A percentile compares a stretch with the other conserved stretches of the same genome.
These are phyloP conservation scores for Ceratobasidium sp. DNA, from an alignment of 1,284 basidiomycete species.

Conservation along the genomic window DNA sequence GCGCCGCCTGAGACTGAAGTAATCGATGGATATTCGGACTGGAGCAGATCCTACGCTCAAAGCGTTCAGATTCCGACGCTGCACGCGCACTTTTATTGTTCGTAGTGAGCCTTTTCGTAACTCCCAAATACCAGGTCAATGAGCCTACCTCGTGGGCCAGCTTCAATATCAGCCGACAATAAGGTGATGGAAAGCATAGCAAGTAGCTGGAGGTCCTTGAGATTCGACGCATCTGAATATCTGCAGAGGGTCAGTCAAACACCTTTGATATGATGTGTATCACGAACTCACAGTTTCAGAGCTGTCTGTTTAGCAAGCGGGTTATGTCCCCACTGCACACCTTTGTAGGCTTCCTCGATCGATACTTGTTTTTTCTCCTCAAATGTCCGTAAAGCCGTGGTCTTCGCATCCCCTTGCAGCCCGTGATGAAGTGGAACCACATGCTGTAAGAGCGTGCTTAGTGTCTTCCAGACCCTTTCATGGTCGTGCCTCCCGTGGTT, in stretches of 20 bases:
- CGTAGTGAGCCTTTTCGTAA: background rate
- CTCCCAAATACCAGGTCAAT: background rate
- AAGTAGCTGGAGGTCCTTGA: constrained; percentile 49
- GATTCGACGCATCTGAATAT: constrained; percentile 45
- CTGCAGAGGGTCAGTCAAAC: constrained; percentile 15
- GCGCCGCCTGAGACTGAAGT: constrained; percentile 46
- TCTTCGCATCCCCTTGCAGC: constrained; percentile 23
- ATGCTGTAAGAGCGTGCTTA: constrained; percentile 39
- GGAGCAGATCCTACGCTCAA: constrained; percentile 27
- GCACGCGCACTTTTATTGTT: constrained; percentile 8
- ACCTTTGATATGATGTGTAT: background rate
- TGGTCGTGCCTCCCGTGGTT: constrained; percentile 46
- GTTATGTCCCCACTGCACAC: constrained; percentile 48
- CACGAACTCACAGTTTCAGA: constrained; percentile 39
- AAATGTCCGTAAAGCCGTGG: constrained; percentile 3
- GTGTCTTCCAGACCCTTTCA: constrained; percentile 46
- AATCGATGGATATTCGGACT: constrained; percentile 47
- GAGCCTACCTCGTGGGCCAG: constrained; percentile 42
- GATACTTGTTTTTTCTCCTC: constrained; percentile 26
- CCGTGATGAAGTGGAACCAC: constrained; percentile 41
- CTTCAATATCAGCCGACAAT: constrained; percentile 46
- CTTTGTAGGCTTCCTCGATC: constrained; percentile 37
- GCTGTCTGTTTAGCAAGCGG: constrained; percentile 42
- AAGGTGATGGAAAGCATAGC: constrained; percentile 50
- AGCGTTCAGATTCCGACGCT: constrained; percentile 31